A percentile compares a stretch with the other conserved stretches of the same genome.
Evolutionary conservation across 768 basidiomycete species (phyloP).

Genomic region (Mycena indigotica): DNA sequence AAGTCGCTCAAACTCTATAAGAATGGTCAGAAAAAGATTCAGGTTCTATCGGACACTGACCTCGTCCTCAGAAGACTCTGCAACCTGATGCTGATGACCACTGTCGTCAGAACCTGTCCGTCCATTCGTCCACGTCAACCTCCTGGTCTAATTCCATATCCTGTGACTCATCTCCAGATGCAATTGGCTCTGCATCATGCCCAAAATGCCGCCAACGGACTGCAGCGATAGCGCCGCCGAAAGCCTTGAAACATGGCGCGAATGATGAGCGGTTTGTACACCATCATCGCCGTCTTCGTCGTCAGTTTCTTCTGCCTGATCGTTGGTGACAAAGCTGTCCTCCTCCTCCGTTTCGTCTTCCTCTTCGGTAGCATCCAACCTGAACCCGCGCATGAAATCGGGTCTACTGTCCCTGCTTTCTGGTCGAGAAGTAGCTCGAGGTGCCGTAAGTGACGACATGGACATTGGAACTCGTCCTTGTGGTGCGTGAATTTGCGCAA

Average conservation of each 20-base stretch:
- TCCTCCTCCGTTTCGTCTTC: conserved; percentile 38
- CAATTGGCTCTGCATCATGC: conserved; percentile 24
- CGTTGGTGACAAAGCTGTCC: conserved; percentile 15
- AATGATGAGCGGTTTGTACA: conserved; percentile 19
- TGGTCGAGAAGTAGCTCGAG: conserved; percentile 42
- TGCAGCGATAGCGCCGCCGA: conserved; percentile 20
- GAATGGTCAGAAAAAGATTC: conserved; percentile 9
- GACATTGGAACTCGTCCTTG: conserved; percentile 56
- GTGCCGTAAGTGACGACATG: conserved; percentile 44
- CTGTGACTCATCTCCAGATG: conserved; percentile 31
- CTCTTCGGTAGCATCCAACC: conserved; percentile 73
- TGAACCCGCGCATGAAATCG: conserved; percentile 80
- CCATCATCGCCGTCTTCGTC: conserved; percentile 29
- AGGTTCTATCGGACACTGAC: conserved; percentile 41
- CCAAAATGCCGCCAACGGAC: conserved; percentile 22
- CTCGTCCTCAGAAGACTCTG: conserved; percentile 67
- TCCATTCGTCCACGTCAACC: conserved; percentile 67
- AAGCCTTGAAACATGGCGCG: conserved; percentile 22
- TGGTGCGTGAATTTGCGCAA: conserved; percentile 44
- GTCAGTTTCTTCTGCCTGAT: conserved; percentile 42
- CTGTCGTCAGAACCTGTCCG: conserved; percentile 81
- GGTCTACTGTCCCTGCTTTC: conserved; percentile 57
- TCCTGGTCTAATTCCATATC: conserved; percentile 44
- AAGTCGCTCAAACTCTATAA: conserved; percentile 82
- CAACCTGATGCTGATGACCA: conserved; percentile 35